Evolutionary conservation across 495 filamentous ascomycete genomes (phyloP).

Genomic region (Penicillium coprophilum): DNA sequence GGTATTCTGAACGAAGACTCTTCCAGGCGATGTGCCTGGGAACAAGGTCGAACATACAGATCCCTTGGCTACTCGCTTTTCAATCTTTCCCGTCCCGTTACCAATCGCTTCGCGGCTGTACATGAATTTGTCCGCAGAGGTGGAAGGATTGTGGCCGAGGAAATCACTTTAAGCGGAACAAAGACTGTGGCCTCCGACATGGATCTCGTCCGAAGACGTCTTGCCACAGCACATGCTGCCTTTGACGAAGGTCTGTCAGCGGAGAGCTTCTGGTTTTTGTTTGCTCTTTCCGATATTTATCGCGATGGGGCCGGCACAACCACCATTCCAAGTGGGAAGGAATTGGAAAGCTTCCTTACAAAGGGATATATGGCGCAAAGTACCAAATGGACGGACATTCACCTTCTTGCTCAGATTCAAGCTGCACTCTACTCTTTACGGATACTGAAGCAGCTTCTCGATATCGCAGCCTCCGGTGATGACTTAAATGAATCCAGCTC

Average conservation of each 20-base stretch:
- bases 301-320: conserved; percentile 5
- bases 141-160: conserved; percentile 35
- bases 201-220: conserved; percentile 13
- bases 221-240: conserved; percentile 18
- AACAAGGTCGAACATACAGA: conserved; percentile 51
- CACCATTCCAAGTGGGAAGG: conserved; percentile 11
- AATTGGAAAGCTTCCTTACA: conserved; percentile 27
- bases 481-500: conserved; percentile 7
- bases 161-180: conserved; percentile 24
- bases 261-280: conserved; percentile 37
- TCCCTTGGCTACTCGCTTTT: conserved; percentile 59
- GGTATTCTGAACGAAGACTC: conserved; percentile 59
- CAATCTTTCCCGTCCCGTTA: conserved; percentile 35
- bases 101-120: conserved; percentile 23
- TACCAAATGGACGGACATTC: conserved; percentile 58
- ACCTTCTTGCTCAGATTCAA: conserved; percentile 62
- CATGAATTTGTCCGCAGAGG: conserved; percentile 52
- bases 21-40: conserved; percentile 62
- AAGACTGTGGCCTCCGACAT: conserved; percentile 20
- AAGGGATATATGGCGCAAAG: conserved; percentile 26
- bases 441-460: conserved; percentile 58
- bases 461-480: conserved; percentile 17
- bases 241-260: conserved; percentile 12
- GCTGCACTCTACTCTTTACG: conserved; percentile 65
- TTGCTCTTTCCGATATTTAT: conserved; percentile 37